Evolutionary conservation across 2,329 filamentous ascomycete species (phyloP), one percentile per base, ranked within the genome.

Genomic region (Aspergillus terreus): DNA sequence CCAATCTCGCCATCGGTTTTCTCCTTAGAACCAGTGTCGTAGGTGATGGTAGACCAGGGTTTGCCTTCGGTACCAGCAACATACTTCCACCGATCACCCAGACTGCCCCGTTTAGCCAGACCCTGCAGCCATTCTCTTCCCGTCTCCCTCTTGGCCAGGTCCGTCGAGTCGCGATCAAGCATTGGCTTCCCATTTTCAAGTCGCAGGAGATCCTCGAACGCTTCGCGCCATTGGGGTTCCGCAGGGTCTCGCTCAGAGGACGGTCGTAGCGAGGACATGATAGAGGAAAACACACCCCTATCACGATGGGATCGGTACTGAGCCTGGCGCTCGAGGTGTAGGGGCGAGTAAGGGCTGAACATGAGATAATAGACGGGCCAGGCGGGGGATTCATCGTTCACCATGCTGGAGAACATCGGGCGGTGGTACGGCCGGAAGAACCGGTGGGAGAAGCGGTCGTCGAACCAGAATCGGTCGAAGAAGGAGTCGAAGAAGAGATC

Each of bases 121-220:
- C 71, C 68, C 17, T 67, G 62, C 2, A 76, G 47, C 74, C 74
- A 76, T 9, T 70, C 68, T 32, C 63, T 63, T 12, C 65, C 63
- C n/a, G 63, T 60, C 53, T 72, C 66, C 4, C 55, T 56, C 36
- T 61, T 67, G 15, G 52, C 58, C 6, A 57, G 51, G 2, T 62
- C 52, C 6, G 59, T 47, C 2, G 56, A 45, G 21, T 67, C 62
- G 23, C 55, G 62, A 38, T 74, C 70, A 6, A 75, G 61, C 68
- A 76, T 71, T 21, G 67, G 60, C 49, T 71, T 67, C 19, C 72
- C 74, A 47, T 76, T 75, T 47, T 76, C 69, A 2, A 79, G 68
- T 44, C 73, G 73, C 14, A 84, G 57, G 9, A 85, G 71, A 58
- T 85, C 82, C 58, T 84, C 81, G 57, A 82, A 84, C 0, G 82